Conservation (phyloP, 2,329 filamentous ascomycete species). For the Ustilaginoidea virens region DNA sequence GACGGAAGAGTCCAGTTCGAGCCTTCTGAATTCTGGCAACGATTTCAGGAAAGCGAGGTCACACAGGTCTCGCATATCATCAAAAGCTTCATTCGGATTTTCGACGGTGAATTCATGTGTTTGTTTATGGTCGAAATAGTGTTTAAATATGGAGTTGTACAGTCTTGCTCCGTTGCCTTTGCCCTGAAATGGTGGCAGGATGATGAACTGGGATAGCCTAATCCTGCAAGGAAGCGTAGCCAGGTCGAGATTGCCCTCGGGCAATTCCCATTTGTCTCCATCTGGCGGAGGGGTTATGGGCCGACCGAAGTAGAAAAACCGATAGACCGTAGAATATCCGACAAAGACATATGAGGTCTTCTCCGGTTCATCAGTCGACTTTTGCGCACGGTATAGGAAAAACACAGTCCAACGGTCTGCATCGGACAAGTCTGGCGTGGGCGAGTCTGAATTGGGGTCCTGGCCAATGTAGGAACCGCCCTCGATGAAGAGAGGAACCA, state of each 20-base stretch:
- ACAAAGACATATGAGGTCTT: constrained; percentile 61
- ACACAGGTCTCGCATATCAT: constrained; percentile 61
- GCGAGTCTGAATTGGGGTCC: constrained; percentile 32
- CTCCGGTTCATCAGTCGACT: constrained; percentile 20
- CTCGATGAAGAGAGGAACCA: constrained; percentile 81
- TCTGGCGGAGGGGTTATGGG: constrained; percentile 27
- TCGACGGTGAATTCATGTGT: constrained; percentile 82
- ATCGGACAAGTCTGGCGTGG: constrained; percentile 52
- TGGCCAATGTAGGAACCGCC: constrained; percentile 62
- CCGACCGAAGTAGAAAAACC: constrained; percentile 53
- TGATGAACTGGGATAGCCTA: constrained; percentile 83
- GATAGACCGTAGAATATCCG: constrained; percentile 82
- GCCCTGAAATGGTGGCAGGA: constrained; percentile 75
- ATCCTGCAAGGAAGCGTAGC: constrained; percentile 57
- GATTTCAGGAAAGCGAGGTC: constrained; percentile 52
- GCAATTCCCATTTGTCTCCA: constrained; percentile 26
- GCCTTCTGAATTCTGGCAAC: constrained; percentile 38
- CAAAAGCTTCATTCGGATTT: constrained; percentile 79
- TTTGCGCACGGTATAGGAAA: constrained; percentile 59
- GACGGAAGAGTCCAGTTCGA: constrained; percentile 38
- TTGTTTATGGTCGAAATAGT: constrained; percentile 49
- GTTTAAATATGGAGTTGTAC: constrained; percentile 63
- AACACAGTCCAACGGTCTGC: constrained; percentile 85
- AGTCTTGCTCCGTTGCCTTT: constrained; percentile 65
- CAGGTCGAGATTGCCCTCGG: constrained; percentile 30